Evolutionary conservation across 2,329 filamentous ascomycete species (phyloP), one percentile per base, ranked within the genome.

Genomic region (Hyphodiscus sp.): DNA sequence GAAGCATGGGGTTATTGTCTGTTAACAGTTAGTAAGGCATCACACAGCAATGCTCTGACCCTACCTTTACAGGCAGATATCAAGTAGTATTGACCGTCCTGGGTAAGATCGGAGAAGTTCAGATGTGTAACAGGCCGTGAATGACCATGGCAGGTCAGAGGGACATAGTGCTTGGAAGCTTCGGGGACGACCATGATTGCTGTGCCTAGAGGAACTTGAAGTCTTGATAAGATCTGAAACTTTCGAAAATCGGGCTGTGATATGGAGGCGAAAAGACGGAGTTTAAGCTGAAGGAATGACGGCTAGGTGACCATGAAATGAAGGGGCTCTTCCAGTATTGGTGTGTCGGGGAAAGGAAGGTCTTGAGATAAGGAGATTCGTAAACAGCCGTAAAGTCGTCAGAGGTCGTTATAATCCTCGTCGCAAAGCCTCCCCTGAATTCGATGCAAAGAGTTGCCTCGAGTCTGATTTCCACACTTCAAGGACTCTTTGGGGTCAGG

Each of bases 1-100:
- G 89, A 63, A 99, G 86, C 91, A 97, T 97, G 49, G 94, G 94
- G 70, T 97, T 97, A 67, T 92, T 92, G 76, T 99, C 94, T 91
- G 70, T 52, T 55, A 19, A 64, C 23, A 52, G 2, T 64, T 42
- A 60, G 61, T 46, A 45, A 50, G 29, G 45, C 20, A 44, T 42
- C 23, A 49, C 38, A 2, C 20, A 33, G 29, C 13, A n/a, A 30
- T 46, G 41, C 29, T 11, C 20, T 20, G 41, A 20, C 47, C 53
- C 51, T 67, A 82, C 80, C 80, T 75, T 87, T 87, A 73, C 83
- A 86, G 60, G 86, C 85, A 46, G 85, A 88, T 60, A 89, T 86
- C 59, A 89, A 74, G 68, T 87, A 89, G 70, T 86, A 89, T 63
- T 85, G 80, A 57, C 84, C 82, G 60, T 83, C 81, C 59, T 57